Conservation (phyloP, 352 stramenopile genomes). For the Phytophthora constricta region DNA sequence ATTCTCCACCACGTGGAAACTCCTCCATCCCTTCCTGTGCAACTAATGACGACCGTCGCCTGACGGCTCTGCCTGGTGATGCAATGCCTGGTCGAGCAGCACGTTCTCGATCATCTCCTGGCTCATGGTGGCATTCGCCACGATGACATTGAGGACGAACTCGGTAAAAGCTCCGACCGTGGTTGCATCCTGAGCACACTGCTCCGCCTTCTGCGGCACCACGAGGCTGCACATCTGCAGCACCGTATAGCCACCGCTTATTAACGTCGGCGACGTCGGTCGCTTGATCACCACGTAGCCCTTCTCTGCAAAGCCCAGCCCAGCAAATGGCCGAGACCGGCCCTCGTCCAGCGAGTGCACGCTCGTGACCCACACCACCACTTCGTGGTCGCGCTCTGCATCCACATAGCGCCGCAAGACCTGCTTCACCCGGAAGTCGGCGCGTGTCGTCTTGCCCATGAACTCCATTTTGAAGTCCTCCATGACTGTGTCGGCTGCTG, state of each 20-base stretch:
- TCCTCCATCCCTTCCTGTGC: too few species aligned
- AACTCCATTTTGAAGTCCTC: constrained; percentile 61
- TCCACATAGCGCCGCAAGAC: constrained; percentile 37
- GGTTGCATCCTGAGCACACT: constrained; percentile 12
- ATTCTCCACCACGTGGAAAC: background rate
- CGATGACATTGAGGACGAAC: constrained; percentile 40
- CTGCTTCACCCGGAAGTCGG: constrained; percentile 60
- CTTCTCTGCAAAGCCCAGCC: constrained; percentile 35
- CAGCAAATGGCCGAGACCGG: constrained; percentile 21
- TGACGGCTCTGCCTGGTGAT: background rate
- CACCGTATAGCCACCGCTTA: constrained; percentile 22
- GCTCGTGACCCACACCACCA: constrained; percentile 31
- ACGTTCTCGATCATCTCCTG: constrained; percentile 59
- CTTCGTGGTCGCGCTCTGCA: constrained; percentile 11
- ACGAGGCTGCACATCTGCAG: constrained; percentile 38
- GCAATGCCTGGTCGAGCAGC: constrained; percentile 29
- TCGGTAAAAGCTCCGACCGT: constrained; percentile 29
- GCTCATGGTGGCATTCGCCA: constrained; percentile 39
- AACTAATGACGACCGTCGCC: too few species aligned
- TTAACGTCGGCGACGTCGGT: constrained; percentile 9
- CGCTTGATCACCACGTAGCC: constrained; percentile 35
- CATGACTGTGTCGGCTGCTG: constrained; percentile 49
- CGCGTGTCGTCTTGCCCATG: constrained; percentile 47
- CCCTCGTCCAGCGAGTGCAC: constrained; percentile 31
- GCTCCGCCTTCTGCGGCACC: constrained; percentile 28